Base-by-base conservation (phyloP, 2,329 filamentous ascomycete species). In the Xylaria hypoxylon region DNA sequence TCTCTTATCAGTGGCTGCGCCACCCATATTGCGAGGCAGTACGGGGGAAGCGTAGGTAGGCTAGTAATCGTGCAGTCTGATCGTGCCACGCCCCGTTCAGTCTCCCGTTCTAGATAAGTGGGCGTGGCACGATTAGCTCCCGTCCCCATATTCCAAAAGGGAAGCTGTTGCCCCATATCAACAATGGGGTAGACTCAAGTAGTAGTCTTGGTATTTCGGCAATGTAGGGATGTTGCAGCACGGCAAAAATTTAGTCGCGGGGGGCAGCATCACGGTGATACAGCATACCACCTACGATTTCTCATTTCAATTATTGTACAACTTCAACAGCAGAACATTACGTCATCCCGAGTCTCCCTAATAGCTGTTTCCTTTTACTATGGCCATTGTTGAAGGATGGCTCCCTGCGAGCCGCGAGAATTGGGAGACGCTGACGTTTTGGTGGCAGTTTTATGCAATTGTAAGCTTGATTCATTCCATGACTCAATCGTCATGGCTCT, bases 321-420 rank as follows among this genome's bases (percentile, higher is more conserved):
- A 40, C 57, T 31, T 35, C 28, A 17, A 28, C 35, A 47, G 24
- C 31, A 11, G 7, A 31, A 40, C 22, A 17, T 11, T 44, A 24
- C 64, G 50, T 57, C 22, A 58, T 51, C 33, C 19, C 50, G 28
- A 2, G 6, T 35, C 10, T 17, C 0, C 1, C 19, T 28, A 24
- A 35, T 19, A 31, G 8, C 6, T 13, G 31, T 19, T 31, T 53
- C 48, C 35, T 8, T 10, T 38, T 38, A 72, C 52, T 62, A 85
- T 86, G 81, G 79, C 83, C 11, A 74, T 87, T 55, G 73, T 88
- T 40, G 76, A 85, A 70, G 82, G 80, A 65, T 89, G 86, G 85
- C 78, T 88, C 68, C 88, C 88, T 17, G 85, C 87, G 0, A 86
- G 83, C 63, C 81, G 82, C 71, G 84, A 87, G 71, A 84, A 89